Base-by-base conservation (phyloP, 306 rosid genomes). In the Styphnolobium japonicum region DNA sequence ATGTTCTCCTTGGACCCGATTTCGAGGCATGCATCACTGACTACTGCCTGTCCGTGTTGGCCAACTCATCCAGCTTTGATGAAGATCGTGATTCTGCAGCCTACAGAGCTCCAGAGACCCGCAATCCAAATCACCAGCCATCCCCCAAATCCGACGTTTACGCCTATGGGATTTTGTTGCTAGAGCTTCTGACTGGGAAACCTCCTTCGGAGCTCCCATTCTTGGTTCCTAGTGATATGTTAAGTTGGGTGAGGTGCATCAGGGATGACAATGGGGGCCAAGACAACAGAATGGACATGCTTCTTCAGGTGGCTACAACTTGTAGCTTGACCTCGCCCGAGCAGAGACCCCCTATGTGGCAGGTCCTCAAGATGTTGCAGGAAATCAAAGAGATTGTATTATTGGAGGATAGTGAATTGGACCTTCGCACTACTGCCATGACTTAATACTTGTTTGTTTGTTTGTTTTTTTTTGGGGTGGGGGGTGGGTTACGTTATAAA, bases 301-400 rank as follows among this genome's bases (percentile, higher is more conserved):
- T 92, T 74, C 84, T 92, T 14, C 96, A 92, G 73, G 96, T 90
- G 40, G 98, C 96, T 33, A 71, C 88, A 1, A 85, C 88, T 68
- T 94, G 97, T 84, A 84, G 96, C 81, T 33, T 87, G 62, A 80
- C 83, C 31, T 92, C 96, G 14, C 92, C 94, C 0, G 98, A 94
- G 91, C 96, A 90, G 88, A 92, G 98, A 37, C 98, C 98, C 23
- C 89, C 94, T 16, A 90, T 92, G 98, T 90, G 98, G 97, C 94
- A 90, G 87, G 98, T 94, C 81, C 84, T 94, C 90, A 94, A 92
- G 89, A 92, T 90, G 97, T 85, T 94, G 64, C 98, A 90, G 70
- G 97, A 94, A 87, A 89, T 94, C 80, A 94, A 94, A 82, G 91
- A 90, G 65, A 79, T 78, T 67, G 90, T 84, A 14, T 73, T 88